Base-by-base conservation (phyloP, 192 early-diverging fungal species). In the Powellomyces hirtus region DNA sequence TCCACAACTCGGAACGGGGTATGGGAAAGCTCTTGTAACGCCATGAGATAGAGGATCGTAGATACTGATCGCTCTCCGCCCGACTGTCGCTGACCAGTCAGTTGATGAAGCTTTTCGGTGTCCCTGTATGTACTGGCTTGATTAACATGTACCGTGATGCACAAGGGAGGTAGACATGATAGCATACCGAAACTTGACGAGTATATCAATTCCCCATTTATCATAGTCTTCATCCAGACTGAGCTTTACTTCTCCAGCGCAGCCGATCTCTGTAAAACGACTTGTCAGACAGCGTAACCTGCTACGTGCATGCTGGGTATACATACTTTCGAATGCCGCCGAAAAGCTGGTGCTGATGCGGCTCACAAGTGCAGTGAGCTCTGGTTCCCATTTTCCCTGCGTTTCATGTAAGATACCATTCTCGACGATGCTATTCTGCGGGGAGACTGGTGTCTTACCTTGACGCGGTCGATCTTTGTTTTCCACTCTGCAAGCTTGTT, bases 1-100 rank as follows among this genome's bases (percentile, higher is more conserved):
- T 99, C 97, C 13, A 99, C 97, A 0, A 98, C 92, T 55, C 97
- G 89, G 88, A 99, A 99, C 18, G 97, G 96, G 8, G 93, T 84
- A 52, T 81, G 84, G 4, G 94, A 90, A 36, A 97, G 76, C 13
- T 78, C 71, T 84, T 99, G 97, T 57, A 99, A 84, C 16, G 97
- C 82, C 87, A 96, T 94, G 58, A 99, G 75, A 68, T 98, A 99
- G 65, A 96, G 77, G 51, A 98, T 97, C 0, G 97, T 99, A 3
- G 93, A 92, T 24, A 99, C 97, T 0, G 94, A 88, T 10, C 96
- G 88, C 69, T 99, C 97, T 38, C 89, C 97, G 56, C 96, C 97
- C 0, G 94, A 97, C 77, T 99, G 97, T 7, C 97, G 87, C 36
- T 92, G 90, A 16, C 85, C 91, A 26, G 89, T 94, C 31, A 99